Evolutionary conservation across 495 filamentous ascomycete species (phyloP), one percentile per base, ranked within the genome.

Genomic region (Aspergillus ostianus): DNA sequence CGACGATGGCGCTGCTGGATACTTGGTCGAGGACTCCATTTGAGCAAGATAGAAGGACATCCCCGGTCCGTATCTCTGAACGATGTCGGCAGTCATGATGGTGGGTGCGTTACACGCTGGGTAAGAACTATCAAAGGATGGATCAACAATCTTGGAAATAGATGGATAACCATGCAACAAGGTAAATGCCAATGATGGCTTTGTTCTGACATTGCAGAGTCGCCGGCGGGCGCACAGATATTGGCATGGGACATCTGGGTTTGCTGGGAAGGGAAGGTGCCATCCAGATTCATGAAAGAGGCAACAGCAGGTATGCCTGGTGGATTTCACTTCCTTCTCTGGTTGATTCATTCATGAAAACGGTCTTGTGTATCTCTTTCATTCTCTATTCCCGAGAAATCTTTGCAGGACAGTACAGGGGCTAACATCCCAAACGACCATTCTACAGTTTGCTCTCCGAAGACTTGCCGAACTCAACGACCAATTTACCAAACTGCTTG

Each of bases 401-500:
- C 51, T 23, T 12, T 4, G 36, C n/a, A 32, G 13, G 8, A 53
- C 30, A 55, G 7, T 21, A 17, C 26, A 47, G 60, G 8, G 7
- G 30, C 6, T 32, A 32, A 32, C 30, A 32, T 32, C 8, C 30
- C 30, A 32, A 32, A 32, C 6, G 10, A 32, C 30, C 3, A 32
- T 1, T 72, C 69, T 64, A 80, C 58, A 82, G 62, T 71, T 80
- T 83, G 56, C 77, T 75, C 48, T 64, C 74, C 15, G 65, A 61
- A 21, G 69, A 23, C 55, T 73, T 77, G 30, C 73, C 71, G 55
- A 83, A 78, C n/a, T 76, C 75, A 36, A 92, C 77, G 2, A 91
- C 87, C 66, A 92, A 68, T 74, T 93, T 92, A 7, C 89, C 89
- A 75, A 91, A 91, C 71, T 93, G 90, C 61, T 70, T 83, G n/a